Conservation (phyloP, 2,329 filamentous ascomycete species). For the Aureobasidium sp. region DNA sequence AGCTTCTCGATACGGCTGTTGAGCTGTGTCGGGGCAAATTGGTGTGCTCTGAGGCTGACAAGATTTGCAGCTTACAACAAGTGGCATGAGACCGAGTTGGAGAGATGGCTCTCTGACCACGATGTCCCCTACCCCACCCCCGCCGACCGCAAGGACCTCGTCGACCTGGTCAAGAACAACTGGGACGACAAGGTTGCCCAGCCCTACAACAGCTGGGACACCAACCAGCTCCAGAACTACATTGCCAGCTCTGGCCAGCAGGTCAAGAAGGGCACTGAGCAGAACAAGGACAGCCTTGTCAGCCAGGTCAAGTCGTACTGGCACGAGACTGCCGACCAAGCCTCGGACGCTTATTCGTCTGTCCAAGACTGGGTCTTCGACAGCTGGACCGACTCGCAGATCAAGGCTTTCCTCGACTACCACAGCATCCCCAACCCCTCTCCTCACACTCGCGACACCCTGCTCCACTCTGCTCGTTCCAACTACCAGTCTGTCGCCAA, state of each 20-base stretch:
- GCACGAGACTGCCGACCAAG: constrained; percentile 71
- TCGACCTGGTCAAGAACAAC: constrained; percentile 78
- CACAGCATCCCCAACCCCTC: constrained; percentile 80
- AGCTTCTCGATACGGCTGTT: not conserved
- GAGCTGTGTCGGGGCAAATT: not conserved
- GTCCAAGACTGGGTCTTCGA: constrained; percentile 91
- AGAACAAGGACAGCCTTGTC: constrained; percentile 60
- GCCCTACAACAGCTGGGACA: constrained; percentile 71
- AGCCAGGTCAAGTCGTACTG: constrained; percentile 62
- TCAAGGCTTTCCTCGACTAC: constrained; percentile 88
- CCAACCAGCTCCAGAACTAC: constrained; percentile 57
- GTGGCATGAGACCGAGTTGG: constrained; percentile 96
- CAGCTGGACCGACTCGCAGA: constrained; percentile 85
- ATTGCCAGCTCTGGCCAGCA: constrained; percentile 63
- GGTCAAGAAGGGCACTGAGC: constrained; percentile 55
- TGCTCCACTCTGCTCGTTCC: constrained; percentile 67
- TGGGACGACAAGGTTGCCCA: constrained; percentile 71
- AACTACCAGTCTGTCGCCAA: constrained; percentile 74
- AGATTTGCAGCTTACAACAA: constrained; percentile 77
- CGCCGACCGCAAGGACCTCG: constrained; percentile 88
- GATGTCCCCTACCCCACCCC: constrained; percentile 83
- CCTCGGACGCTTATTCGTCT: constrained; percentile 60
- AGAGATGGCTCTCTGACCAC: constrained; percentile 92
- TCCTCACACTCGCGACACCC: constrained; percentile 72
- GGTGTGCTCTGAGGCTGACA: not conserved